Evolutionary conservation across 192 early-diverging fungal genomes (phyloP).

Genomic region (Umbelopsis sp.): DNA sequence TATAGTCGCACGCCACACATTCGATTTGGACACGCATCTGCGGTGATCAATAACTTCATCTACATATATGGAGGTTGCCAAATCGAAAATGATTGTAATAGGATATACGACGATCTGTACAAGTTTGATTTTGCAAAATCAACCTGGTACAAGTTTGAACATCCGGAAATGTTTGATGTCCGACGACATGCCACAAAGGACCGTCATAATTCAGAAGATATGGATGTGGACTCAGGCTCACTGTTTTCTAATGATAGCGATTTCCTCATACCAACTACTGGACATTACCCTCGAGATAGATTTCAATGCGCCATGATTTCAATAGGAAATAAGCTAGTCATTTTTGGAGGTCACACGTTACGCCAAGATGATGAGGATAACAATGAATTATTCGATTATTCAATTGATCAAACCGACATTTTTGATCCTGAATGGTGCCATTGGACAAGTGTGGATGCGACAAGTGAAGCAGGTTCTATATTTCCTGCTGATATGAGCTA

Average conservation of each 20-base stretch:
- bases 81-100: conserved; percentile 33
- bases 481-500: conserved; percentile 29
- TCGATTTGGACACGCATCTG: conserved; percentile 36
- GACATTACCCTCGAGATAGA: conserved; percentile 27
- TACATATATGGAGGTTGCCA: conserved; percentile 39
- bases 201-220: not conserved
- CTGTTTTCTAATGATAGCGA: not conserved
- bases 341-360: conserved; percentile 38
- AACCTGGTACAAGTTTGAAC: conserved; percentile 41
- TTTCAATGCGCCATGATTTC: conserved; percentile 32
- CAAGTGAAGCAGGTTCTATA: conserved; percentile 11
- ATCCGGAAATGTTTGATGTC: conserved; percentile 30
- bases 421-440: conserved; percentile 21
- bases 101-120: conserved; percentile 39
- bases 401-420: conserved; percentile 25
- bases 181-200: conserved; percentile 3
- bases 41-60: conserved; percentile 21
- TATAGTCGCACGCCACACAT: conserved; percentile 33
- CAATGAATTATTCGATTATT: conserved; percentile 26
- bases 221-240: not conserved
- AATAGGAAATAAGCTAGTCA: conserved; percentile 31
- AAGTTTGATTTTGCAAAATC: conserved; percentile 32
- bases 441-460: conserved; percentile 23
- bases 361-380: conserved; percentile 34
- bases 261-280: conserved; percentile 29